Evolutionary conservation across 108 stramenopile species (phyloP).

Genomic region (Chaetoceros muelleri): DNA sequence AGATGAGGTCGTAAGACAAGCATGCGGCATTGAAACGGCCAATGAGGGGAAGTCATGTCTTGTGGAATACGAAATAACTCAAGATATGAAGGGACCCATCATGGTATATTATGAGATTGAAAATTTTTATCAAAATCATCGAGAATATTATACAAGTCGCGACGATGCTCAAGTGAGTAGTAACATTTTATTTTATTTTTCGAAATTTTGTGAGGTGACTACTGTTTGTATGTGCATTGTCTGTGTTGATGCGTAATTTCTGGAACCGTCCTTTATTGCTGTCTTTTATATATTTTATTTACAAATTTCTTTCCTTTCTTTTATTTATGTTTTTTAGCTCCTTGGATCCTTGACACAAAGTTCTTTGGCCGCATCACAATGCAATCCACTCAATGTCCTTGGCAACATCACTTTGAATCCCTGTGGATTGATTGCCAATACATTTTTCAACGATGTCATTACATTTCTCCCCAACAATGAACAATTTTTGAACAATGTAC

Average conservation of each 20-base stretch:
- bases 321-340: slow-evolving; percentile 5
- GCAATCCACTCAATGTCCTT: slow-evolving; percentile 49
- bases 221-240: no score
- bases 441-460: slow-evolving; percentile 93
- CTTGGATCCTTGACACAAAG: slow-evolving; percentile 10
- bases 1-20: slow-evolving; percentile 5
- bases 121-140: slow-evolving; percentile 98
- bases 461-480: slow-evolving; percentile 28
- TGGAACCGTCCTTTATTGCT: no score
- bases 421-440: slow-evolving; percentile 97
- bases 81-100: slow-evolving; percentile 82
- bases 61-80: slow-evolving; percentile 29
- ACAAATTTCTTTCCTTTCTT: not conserved
- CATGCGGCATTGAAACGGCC: slow-evolving; percentile 34
- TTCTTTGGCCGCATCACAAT: slow-evolving; percentile 12
- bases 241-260: slow-evolving; percentile 1
- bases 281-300: not conserved
- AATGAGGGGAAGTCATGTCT: slow-evolving; percentile 30
- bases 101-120: slow-evolving; percentile 91
- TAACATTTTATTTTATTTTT: not conserved
- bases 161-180: slow-evolving; percentile 46
- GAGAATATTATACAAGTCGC: slow-evolving; percentile 53
- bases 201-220: slow-evolving; percentile 25
- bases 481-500: slow-evolving; percentile 17
- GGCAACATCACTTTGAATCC: slow-evolving; percentile 77